phyloP scores from a whole-genome alignment of 179 eudicot genomes.

The Patellifolia procumbens region DNA sequence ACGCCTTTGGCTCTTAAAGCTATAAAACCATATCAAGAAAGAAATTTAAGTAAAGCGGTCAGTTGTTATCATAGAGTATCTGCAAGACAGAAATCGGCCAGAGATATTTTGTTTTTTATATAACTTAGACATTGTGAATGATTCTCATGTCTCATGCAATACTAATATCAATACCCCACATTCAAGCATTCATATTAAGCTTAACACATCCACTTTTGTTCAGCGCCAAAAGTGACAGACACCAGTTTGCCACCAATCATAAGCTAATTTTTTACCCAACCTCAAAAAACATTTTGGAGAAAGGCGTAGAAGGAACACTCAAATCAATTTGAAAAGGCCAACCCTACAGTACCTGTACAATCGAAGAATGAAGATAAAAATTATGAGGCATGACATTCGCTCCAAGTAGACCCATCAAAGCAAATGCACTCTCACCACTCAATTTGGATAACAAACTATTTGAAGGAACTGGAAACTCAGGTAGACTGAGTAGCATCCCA shows the following conservation, averaged over 20 bases:
- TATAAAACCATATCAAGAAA: not conserved
- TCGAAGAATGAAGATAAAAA: conserved; percentile 88
- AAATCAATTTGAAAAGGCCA: not conserved
- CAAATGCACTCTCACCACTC: conserved; percentile 84
- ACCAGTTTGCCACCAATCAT: not conserved
- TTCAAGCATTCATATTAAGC: not conserved
- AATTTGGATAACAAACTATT: conserved; percentile 55
- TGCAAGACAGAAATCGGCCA: not conserved
- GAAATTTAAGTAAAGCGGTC: too few species aligned
- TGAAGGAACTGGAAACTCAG: conserved; percentile 53
- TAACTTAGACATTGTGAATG: not conserved
- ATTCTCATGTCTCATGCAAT: not conserved
- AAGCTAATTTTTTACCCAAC: not conserved
- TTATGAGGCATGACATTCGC: conserved; percentile 93
- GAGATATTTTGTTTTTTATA: not conserved
- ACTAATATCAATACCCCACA: not conserved
- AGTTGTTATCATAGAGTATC: not conserved
- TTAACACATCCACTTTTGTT: not conserved
- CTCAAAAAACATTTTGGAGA: not conserved
- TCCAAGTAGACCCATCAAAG: conserved; percentile 94
- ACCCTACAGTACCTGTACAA: conserved; percentile 64
- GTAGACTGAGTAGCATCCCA: conserved; percentile 68
- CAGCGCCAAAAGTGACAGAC: not conserved
- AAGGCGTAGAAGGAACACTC: not conserved
- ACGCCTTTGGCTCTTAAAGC: not conserved